Evolutionary conservation across 2,329 filamentous ascomycete genomes (phyloP), one percentile per base, ranked within the genome.

Genomic region (Colletotrichum eremochloae): DNA sequence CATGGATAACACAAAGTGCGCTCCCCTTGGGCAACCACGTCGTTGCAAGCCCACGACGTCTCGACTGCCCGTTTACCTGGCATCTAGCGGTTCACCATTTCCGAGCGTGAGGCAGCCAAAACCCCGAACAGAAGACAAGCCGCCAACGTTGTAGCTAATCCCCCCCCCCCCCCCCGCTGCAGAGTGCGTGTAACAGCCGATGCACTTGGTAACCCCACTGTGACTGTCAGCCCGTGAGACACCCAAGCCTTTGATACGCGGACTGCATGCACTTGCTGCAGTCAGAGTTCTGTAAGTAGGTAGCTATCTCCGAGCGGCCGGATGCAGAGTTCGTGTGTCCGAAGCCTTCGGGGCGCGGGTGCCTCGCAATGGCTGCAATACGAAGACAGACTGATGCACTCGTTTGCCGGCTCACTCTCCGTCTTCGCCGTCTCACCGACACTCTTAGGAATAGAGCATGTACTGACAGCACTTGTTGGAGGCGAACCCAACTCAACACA

Each of bases 291-390:
- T 69, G 67, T 67, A 67, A 58, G 71, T 71, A 73, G 71, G 71
- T 71, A 73, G 71, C 67, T 73, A 71, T 73, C 67, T 73, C 71
- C 71, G 71, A 66, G 63, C 67, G 71, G 62, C 71, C 71, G 67
- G 71, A 73, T 73, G 71, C 67, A 73, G 71, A 61, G 57, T 53
- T 67, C 63, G 71, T 68, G 67, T 71, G 44, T 62, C 67, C 68
- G 56, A 67, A 56, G 48, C 61, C 44, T 67, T 71, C 67, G 67
- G 68, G 63, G 56, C 46, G 55, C 46, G 55, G 64, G 40, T 57
- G 38, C 55, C 61, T 55, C 55, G 48, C 56, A 62, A 65, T 64
- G 67, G 62, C 56, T 62, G 62, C 67, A 44, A 36, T 67, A 73
- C 62, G 70, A 58, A 56, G 53, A 57, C 33, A 48, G 38, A 20